phyloP scores from a whole-genome alignment of 345 rosid species.

The Litchi chinensis region DNA sequence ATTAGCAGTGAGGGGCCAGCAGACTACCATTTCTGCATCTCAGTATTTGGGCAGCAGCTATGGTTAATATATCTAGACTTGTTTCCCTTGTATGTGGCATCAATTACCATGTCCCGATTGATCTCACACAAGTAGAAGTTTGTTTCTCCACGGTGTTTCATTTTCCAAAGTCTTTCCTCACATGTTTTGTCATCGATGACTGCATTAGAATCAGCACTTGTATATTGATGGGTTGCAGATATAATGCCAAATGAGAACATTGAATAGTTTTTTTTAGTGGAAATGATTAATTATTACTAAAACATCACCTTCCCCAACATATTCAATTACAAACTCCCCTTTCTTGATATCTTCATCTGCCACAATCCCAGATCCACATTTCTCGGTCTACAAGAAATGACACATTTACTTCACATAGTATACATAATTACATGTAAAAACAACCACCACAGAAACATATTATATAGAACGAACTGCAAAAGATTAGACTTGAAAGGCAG shows the following conservation, averaged over 20 bases:
- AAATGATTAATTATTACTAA: constrained; percentile 18
- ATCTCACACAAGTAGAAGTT: constrained; percentile 94
- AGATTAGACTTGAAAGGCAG: not conserved
- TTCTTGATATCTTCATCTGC: constrained; percentile 84
- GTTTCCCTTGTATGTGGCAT: constrained; percentile 93
- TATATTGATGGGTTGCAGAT: constrained; percentile 2
- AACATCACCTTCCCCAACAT: constrained; percentile 91
- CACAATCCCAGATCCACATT: constrained; percentile 93
- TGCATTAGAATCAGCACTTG: constrained; percentile 29
- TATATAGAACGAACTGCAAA: constrained; percentile 17
- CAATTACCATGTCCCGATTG: constrained; percentile 91
- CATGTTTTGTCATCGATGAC: constrained; percentile 95
- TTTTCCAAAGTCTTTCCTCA: constrained; percentile 90
- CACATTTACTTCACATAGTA: constrained; percentile 32
- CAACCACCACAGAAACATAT: constrained; percentile 10
- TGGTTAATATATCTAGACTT: constrained; percentile 96
- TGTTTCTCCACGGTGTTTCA: constrained; percentile 83
- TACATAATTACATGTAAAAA: constrained; percentile 20
- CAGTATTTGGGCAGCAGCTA: constrained; percentile 90
- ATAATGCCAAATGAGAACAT: constrained; percentile 15
- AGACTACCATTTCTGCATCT: constrained; percentile 96
- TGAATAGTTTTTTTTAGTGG: constrained; percentile 20
- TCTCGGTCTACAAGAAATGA: constrained; percentile 79
- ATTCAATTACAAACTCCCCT: constrained; percentile 96
- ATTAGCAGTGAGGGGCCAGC: constrained; percentile 25